Conservation (phyloP, 495 filamentous ascomycete species). For the Aspergillus diversus region DNA sequence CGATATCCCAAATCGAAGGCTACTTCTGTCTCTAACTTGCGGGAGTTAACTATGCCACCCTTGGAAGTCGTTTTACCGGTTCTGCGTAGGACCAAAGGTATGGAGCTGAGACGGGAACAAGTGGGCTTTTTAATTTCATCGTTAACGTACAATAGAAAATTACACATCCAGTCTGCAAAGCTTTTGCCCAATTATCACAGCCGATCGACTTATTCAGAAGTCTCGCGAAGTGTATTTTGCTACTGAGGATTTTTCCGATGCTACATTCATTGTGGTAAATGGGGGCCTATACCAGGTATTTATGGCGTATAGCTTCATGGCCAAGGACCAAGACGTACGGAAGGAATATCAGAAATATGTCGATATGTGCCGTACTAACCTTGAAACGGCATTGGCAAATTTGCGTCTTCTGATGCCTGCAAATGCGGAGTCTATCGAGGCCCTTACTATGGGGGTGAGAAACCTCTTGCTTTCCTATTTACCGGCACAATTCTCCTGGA, state of each 20-base stretch:
- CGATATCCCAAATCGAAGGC: constrained; percentile 48
- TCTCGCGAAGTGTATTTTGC: constrained; percentile 63
- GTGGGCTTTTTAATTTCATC: not conserved
- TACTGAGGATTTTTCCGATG: constrained; percentile 58
- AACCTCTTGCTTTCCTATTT: not conserved
- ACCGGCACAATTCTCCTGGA: not conserved
- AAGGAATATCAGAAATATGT: constrained; percentile 46
- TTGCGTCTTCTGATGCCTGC: constrained; percentile 62
- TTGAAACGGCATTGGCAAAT: constrained; percentile 61
- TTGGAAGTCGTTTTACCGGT: constrained; percentile 52
- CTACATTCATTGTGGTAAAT: constrained; percentile 59
- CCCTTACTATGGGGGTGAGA: constrained; percentile 58
- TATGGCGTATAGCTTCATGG: constrained; percentile 46
- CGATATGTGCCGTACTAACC: constrained; percentile 55
- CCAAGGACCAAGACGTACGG: constrained; percentile 29
- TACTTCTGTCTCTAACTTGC: constrained; percentile 43
- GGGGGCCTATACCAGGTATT: constrained; percentile 61
- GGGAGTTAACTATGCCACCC: constrained; percentile 60
- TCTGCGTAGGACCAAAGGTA: constrained; percentile 55
- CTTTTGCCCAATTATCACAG: constrained; percentile 44
- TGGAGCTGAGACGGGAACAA: not conserved
- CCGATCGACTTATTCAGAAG: constrained; percentile 60
- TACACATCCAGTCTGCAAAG: constrained; percentile 31
- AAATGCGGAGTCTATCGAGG: constrained; percentile 60
- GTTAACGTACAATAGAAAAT: constrained; percentile 27